These are phyloP conservation scores for Sphagnurus paluster DNA, from an alignment of 1,284 basidiomycete genomes.

Conservation along the genomic window DNA sequence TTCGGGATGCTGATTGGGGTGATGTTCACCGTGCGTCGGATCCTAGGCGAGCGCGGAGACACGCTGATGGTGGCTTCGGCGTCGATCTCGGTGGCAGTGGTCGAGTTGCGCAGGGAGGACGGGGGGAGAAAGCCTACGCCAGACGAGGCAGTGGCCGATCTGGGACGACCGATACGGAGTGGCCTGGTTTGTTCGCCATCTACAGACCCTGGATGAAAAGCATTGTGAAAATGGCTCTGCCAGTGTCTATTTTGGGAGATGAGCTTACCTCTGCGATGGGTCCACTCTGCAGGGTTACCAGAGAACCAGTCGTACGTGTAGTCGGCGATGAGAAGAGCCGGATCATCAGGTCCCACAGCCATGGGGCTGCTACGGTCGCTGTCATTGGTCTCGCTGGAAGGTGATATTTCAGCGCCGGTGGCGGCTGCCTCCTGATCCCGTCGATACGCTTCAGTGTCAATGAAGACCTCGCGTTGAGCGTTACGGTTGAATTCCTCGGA, in stretches of 20 bases:
- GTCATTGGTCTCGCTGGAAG: slow-evolving; percentile 34
- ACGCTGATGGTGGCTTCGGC: slow-evolving; percentile 9
- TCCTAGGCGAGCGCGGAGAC: not conserved
- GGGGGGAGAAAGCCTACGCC: slow-evolving; percentile 26
- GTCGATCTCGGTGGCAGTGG: slow-evolving; percentile 21
- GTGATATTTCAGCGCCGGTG: slow-evolving; percentile 22
- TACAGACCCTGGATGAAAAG: slow-evolving; percentile 3
- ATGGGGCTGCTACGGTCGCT: slow-evolving; percentile 43
- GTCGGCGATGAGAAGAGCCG: slow-evolving; percentile 35
- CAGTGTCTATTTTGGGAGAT: not conserved
- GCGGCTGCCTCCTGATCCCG: slow-evolving; percentile 28
- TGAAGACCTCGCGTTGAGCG: slow-evolving; percentile 67
- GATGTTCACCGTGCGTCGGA: slow-evolving; percentile 30
- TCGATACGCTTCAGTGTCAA: slow-evolving; percentile 41
- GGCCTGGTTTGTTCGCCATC: slow-evolving; percentile 9
- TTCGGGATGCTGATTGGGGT: slow-evolving; percentile 32
- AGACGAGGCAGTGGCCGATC: slow-evolving; percentile 18
- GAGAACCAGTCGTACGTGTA: slow-evolving; percentile 31
- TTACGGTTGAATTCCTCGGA: slow-evolving; percentile 74
- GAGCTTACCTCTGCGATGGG: slow-evolving; percentile 5
- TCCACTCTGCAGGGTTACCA: slow-evolving; percentile 11
- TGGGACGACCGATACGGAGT: slow-evolving; percentile 16
- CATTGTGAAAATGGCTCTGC: slow-evolving; percentile 6
- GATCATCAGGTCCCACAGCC: slow-evolving; percentile 39
- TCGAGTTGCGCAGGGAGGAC: slow-evolving; percentile 23